These are phyloP conservation scores for Boletellus emodensis DNA, from an alignment of 768 basidiomycete species.

Conservation along the genomic window DNA sequence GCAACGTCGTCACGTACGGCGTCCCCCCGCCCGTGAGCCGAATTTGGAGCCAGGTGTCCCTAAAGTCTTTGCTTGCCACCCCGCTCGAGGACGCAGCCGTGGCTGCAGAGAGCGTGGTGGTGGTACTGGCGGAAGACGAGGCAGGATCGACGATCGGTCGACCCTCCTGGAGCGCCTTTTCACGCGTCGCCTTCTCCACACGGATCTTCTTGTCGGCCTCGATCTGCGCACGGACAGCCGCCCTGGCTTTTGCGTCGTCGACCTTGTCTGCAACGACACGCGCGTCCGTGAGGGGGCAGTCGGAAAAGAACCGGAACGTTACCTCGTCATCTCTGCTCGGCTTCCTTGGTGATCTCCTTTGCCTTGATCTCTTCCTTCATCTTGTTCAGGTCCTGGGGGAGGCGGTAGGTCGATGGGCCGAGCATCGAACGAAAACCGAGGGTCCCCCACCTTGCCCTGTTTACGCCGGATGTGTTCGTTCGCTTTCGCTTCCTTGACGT, in stretches of 20 bases:
- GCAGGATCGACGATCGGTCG: slow-evolving; percentile 36
- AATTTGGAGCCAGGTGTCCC: slow-evolving; percentile 87
- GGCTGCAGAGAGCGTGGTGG: slow-evolving; percentile 24
- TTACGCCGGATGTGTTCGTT: slow-evolving; percentile 84
- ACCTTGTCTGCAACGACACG: slow-evolving; percentile 63
- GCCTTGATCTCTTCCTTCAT: slow-evolving; percentile 72
- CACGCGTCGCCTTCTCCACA: slow-evolving; percentile 81
- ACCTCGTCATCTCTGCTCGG: slow-evolving; percentile 79
- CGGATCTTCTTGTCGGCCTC: slow-evolving; percentile 89
- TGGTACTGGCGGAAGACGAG: not conserved
- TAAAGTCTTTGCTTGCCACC: slow-evolving; percentile 68
- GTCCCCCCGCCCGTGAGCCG: slow-evolving; percentile 73
- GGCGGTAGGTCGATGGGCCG: not conserved
- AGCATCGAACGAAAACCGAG: no score
- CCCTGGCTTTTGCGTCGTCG: slow-evolving; percentile 80
- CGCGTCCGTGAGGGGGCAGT: not conserved
- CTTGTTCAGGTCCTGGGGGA: slow-evolving; percentile 58
- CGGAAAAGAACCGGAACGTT: not conserved
- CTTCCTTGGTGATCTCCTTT: slow-evolving; percentile 82
- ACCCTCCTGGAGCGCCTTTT: slow-evolving; percentile 90
- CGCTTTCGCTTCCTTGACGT: slow-evolving; percentile 65
- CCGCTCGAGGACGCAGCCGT: slow-evolving; percentile 31
- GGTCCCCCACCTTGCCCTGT: slow-evolving; percentile 64
- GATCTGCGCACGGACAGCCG: slow-evolving; percentile 89
- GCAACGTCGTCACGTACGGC: slow-evolving; percentile 74